These are phyloP conservation scores for Pseudogymnoascus pannorum DNA, from an alignment of 2,329 filamentous ascomycete species.

Conservation along the genomic window DNA sequence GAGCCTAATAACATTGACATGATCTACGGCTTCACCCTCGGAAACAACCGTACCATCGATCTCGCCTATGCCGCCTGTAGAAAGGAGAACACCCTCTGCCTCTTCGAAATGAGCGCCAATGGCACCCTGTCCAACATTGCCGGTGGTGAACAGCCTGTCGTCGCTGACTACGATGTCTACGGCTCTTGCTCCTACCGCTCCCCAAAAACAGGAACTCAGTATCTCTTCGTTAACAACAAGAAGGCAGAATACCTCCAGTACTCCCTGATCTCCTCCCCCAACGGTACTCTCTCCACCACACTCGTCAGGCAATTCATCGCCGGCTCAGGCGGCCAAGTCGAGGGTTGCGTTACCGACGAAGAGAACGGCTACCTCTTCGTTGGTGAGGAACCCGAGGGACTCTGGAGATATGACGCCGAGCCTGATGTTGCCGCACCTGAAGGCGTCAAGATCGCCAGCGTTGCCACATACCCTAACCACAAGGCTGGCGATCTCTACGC, in stretches of 20 bases:
- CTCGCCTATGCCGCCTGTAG: conserved; percentile 45
- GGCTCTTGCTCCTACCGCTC: conserved; percentile 47
- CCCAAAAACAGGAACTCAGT: conserved; percentile 39
- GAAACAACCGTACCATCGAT: conserved; percentile 36
- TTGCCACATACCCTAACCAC: conserved; percentile 26
- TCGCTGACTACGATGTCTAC: conserved; percentile 41
- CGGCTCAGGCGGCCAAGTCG: conserved; percentile 45
- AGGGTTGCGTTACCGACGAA: conserved; percentile 47
- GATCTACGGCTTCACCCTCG: conserved; percentile 41
- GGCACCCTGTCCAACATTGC: conserved; percentile 37
- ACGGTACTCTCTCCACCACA: conserved; percentile 37
- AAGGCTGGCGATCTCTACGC: conserved; percentile 39
- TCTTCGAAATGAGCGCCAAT: conserved; percentile 42
- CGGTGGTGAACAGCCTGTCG: conserved; percentile 40
- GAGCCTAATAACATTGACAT: conserved; percentile 49
- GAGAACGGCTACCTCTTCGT: conserved; percentile 43
- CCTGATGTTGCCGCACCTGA: conserved; percentile 33
- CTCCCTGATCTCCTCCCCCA: conserved; percentile 36
- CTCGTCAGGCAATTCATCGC: conserved; percentile 45
- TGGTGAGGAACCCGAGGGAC: conserved; percentile 43
- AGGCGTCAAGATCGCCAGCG: conserved; percentile 33
- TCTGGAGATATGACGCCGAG: conserved; percentile 47
- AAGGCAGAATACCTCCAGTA: conserved; percentile 47
- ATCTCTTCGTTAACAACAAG: conserved; percentile 49
- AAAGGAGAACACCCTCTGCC: conserved; percentile 43